Base-by-base conservation (phyloP, 1,284 basidiomycete species). In the Rhodotorula mucilaginosa region DNA sequence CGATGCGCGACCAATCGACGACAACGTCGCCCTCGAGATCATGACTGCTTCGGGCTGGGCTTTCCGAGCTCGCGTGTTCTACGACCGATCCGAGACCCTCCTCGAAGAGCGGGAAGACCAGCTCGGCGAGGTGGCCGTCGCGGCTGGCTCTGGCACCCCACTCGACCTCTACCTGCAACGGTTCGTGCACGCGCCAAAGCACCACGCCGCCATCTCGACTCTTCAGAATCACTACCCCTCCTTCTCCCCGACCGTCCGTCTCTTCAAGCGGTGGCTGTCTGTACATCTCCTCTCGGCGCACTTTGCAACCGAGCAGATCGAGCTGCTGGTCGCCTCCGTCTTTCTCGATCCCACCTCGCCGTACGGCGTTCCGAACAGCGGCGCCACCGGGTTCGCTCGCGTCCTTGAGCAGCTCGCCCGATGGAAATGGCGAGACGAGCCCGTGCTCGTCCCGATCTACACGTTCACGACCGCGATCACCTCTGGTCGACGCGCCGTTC, bases 241-340 rank as follows among this genome's bases (percentile, higher is more conserved):
- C 10, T 97, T 89, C 79, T 85, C 92, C 3, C 88, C 89, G 10
- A 94, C 94, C 0, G 89, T 91, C 29, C 86, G 97, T 44, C 85
- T 99, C 31, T 87, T 92, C 56, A 96, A 98, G 82, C 87, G 97
- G 63, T 99, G 97, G 97, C 83, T 98, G 61, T 87, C 90, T 0
- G 84, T 89, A 2, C 97, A 99, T 81, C 92, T 96, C 90, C 86
- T 98, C 31, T 84, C 92, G 23, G 83, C 85, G 2, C 89, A 92
- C 75, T 82, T 95, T 57, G 84, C 86, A 8, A 86, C 88, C 67
- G 93, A 97, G 80, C 87, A 88, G 0, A 85, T 93, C 59, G 97
- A 99, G 81, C 83, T 99, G 18, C 80, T 99, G 46, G 91, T 90
- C 77, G 92, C 92, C 0, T 80, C 80, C 29, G 82, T 85, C 4